Evolutionary conservation across 768 basidiomycete species (phyloP).

Genomic region (Agrocybe chaxingu): DNA sequence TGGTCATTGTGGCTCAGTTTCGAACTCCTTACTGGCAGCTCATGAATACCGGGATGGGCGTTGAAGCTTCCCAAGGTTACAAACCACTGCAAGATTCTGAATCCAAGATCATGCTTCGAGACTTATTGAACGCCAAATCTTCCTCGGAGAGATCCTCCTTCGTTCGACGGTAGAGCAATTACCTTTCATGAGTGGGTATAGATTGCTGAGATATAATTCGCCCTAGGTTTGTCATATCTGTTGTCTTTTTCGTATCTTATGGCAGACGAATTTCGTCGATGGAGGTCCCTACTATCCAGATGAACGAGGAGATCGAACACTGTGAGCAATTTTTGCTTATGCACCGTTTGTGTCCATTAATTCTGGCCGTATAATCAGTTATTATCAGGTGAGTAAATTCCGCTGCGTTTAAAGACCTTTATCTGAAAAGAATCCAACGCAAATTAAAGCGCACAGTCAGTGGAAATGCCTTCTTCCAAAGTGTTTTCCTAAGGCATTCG

Average conservation of each 20-base stretch:
- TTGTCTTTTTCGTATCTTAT: neutral
- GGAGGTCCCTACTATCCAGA: neutral
- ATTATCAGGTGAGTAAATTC: neutral
- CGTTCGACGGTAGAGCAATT: too few relatives aligned
- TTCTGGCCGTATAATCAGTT: neutral
- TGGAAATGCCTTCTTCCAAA: neutral
- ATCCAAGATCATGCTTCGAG: slow-evolving; percentile 19
- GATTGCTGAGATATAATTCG: too few relatives aligned
- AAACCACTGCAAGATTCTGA: slow-evolving; percentile 22
- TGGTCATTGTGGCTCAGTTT: neutral
- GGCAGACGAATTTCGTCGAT: neutral
- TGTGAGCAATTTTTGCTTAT: neutral
- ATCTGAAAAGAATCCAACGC: too few relatives aligned
- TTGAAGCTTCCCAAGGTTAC: slow-evolving; percentile 21
- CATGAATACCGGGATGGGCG: slow-evolving; percentile 22
- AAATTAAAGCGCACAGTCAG: neutral
- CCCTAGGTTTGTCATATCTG: neutral
- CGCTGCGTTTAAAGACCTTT: too few relatives aligned
- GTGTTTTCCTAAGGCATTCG: neutral
- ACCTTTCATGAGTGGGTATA: too few relatives aligned
- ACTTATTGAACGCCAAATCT: slow-evolving; percentile 17
- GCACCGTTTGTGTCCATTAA: neutral
- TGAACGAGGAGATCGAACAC: neutral
- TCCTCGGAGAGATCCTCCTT: slow-evolving; percentile 13
- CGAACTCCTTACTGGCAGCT: slow-evolving; percentile 9